These are phyloP conservation scores for Penicillium sp. DNA, from an alignment of 2,329 filamentous ascomycete species.

Conservation along the genomic window DNA sequence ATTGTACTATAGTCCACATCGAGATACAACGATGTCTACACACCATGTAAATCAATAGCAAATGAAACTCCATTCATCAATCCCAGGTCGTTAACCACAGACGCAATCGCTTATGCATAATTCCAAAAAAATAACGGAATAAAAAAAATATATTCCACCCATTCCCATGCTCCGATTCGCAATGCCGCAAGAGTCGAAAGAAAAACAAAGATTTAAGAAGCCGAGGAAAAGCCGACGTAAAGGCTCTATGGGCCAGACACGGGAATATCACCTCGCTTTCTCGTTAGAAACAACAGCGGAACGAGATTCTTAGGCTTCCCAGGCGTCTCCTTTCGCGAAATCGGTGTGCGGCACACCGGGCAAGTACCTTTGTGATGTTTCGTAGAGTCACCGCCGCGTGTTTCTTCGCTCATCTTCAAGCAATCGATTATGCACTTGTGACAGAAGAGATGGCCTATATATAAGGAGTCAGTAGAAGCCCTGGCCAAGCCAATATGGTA, in stretches of 20 bases:
- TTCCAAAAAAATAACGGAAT: not conserved
- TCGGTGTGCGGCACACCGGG: conserved; percentile 45
- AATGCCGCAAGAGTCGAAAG: conserved; percentile 1
- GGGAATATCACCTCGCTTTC: not conserved
- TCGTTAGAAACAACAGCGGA: conserved; percentile 33
- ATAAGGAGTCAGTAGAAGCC: conserved; percentile 9
- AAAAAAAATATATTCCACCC: not conserved
- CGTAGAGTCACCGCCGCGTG: conserved; percentile 31
- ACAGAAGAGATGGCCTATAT: conserved; percentile 60
- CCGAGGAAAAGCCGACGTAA: no score
- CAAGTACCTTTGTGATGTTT: conserved; percentile 41
- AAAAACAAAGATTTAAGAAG: not conserved
- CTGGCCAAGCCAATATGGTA: not conserved
- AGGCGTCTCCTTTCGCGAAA: conserved; percentile 36
- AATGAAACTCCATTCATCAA: not conserved
- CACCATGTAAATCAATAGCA: not conserved
- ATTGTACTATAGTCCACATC: not conserved
- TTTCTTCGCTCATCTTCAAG: conserved; percentile 54
- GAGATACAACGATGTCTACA: not conserved
- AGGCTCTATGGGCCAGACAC: not conserved
- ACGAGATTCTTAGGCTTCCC: conserved; percentile 38
- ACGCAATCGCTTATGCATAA: not conserved
- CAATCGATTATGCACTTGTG: conserved; percentile 61
- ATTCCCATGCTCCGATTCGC: conserved; percentile 3
- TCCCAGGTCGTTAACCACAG: not conserved